Evolutionary conservation across 495 filamentous ascomycete species (phyloP), one percentile per base, ranked within the genome.

Genomic region (Margaritispora aquatica): DNA sequence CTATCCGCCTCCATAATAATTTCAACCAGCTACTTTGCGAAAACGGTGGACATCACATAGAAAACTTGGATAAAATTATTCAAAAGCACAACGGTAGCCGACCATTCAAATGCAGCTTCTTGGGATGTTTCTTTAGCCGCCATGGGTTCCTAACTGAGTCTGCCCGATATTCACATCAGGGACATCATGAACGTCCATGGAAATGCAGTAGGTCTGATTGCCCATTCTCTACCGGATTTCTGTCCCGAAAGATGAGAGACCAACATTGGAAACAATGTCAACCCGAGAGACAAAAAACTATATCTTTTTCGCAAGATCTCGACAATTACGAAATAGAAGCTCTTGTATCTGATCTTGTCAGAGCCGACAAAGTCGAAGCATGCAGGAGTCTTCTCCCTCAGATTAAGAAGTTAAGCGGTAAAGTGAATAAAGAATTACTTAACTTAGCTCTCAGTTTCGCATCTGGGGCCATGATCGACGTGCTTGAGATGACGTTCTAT

Each of bases 181-280:
- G 21, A 5, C 27, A 48, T 54, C 65, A 67, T 41, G 53, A 66
- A 23, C 51, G 29, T 17, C 67, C 63, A 23, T 68, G 61, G 59
- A 69, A 68, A 54, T 69, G 67, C 38, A 51, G 51, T 26, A 17
- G 47, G 26, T 23, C 66, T 11, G 44, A 46, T 20, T 68, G 66
- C 50, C 26, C 17, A 49, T 58, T 31, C 50, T 51, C 47, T 2
- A 15, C 41, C 21, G 66, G 63, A n/a, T 69, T 68, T 60, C 24
- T 63, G 11, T 63, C 67, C 1, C 58, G 59, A 15, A 61, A 41
- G 27, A 59, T 63, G 57, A 31, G 56, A 56, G 29, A 63, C 51
- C n/a, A 68, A 21, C 67, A 69, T 54, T 52, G 53, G 49, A n/a
- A 46, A 19, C 57, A 57, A 47, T 62, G 19, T 34, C 67, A 69